Evolutionary conservation across 1,284 basidiomycete species (phyloP), one percentile per base, ranked within the genome.

Genomic region (Fomitopsis palustris): DNA sequence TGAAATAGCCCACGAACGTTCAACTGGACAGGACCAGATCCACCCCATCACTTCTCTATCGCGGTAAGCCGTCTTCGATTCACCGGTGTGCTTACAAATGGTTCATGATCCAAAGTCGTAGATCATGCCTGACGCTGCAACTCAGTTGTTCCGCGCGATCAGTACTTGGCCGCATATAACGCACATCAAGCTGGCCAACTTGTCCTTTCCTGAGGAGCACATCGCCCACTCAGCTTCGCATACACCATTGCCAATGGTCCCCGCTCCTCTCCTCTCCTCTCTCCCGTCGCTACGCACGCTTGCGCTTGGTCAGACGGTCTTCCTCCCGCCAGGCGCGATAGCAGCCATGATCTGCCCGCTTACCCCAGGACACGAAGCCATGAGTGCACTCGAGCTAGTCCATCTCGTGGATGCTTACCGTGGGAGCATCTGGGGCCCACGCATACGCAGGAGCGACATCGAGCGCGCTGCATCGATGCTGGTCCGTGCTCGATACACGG

Each of bases 31-130:
- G 81, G 84, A 5, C 82, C 82, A 5, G 83, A 84, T 62, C 82
- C 84, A 31, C 78, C 77, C 19, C 83, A 85, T 62, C 81, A 85
- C 64, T 84, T 84, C 66, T 84, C 83, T 1, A 82, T 74, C 17
- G 81, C 84, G 19, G 84, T 84, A 65, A 65, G 81, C 33, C 16
- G 9, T n/a, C 2, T 17, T 17, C 4, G 10, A 6, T 9, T 2
- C 12, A 21, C 8, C 74, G 29, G 35, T 57, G 12, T 42, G n/a
- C 16, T 16, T 25, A 17, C 19, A 4, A 16, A 25, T 21, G 31
- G 16, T 14, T 23, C 6, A 43, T 31, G 16, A 21, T 19, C 16
- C 12, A 2, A 9, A 14, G 9, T 2, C 21, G 38, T 64, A 85
- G 82, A 82, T 84, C 54, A 78, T 85, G 4, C 74, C 81, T 0